These are phyloP conservation scores for Zymoseptoria tritici DNA, from an alignment of 2,329 filamentous ascomycete species.

Conservation along the genomic window DNA sequence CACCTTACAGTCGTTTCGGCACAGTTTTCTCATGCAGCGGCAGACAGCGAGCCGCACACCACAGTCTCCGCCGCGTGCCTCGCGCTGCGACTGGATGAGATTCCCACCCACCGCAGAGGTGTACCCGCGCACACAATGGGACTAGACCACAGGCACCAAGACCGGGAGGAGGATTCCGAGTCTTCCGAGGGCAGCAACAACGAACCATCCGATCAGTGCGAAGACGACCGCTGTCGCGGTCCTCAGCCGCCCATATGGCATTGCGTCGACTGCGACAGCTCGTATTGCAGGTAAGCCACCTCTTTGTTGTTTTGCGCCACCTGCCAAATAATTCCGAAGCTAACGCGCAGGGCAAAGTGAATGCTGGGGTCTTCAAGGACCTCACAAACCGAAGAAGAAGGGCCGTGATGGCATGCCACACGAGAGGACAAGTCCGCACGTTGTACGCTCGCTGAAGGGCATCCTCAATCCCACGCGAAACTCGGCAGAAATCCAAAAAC, in stretches of 20 bases:
- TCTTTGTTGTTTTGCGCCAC: background rate
- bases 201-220: slow-evolving; percentile 22
- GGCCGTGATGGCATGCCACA: slow-evolving; percentile 31
- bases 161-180: background rate
- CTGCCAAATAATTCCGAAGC: background rate
- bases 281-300: slow-evolving; percentile 25
- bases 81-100: background rate
- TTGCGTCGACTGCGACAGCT: slow-evolving; percentile 29
- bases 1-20: background rate
- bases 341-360: slow-evolving; percentile 14
- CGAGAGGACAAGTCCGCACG: slow-evolving; percentile 29
- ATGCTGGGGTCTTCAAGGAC: slow-evolving; percentile 27
- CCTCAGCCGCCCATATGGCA: slow-evolving; percentile 24
- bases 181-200: slow-evolving; percentile 7
- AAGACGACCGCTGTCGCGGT: slow-evolving; percentile 26
- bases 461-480: slow-evolving; percentile 24
- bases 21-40: background rate
- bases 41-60: background rate
- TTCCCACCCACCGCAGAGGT: background rate
- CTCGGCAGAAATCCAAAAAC: slow-evolving; percentile 26
- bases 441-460: slow-evolving; percentile 22
- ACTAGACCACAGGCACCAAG: background rate
- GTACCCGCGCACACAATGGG: background rate
- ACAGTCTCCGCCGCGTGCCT: background rate
- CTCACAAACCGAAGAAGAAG: slow-evolving; percentile 29